Percentiles rank a stretch among this genome's conserved stretches.
Evolutionary conservation across 1,139 yeast species (phyloP).

Genomic region (Sporopachydermia cereana): DNA sequence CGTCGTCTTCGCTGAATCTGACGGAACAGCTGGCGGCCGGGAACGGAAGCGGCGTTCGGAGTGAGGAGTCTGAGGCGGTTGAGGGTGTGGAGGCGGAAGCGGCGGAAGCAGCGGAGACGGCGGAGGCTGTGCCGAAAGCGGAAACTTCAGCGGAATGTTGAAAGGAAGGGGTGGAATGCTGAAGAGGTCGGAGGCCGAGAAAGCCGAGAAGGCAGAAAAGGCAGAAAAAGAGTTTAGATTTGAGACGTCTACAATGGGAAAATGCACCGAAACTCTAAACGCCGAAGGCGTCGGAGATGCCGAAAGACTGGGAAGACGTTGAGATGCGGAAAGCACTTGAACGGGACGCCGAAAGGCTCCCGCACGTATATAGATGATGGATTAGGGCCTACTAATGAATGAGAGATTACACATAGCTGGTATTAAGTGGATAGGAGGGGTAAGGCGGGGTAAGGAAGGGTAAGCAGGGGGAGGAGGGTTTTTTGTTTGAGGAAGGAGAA

Average conservation of each 20-base stretch:
- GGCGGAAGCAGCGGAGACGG: neutral
- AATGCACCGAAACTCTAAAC: too few species aligned
- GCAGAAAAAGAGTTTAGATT: neutral
- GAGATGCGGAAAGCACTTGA: neutral
- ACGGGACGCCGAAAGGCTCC: neutral
- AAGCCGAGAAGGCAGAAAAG: neutral
- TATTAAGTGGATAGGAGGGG: too few species aligned
- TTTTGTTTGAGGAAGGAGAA: too few species aligned
- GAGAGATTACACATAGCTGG: too few species aligned
- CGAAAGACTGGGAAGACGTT: neutral
- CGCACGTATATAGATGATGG: too few species aligned
- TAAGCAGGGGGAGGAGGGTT: too few species aligned
- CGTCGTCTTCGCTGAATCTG: neutral
- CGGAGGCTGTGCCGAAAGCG: neutral
- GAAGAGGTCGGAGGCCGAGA: neutral
- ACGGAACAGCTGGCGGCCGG: too few species aligned
- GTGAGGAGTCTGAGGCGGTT: too few species aligned
- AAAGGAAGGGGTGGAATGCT: neutral
- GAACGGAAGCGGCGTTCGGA: too few species aligned
- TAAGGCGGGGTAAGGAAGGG: too few species aligned
- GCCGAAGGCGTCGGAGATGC: neutral
- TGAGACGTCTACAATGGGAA: neutral
- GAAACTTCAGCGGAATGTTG: neutral
- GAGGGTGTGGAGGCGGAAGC: too few species aligned
- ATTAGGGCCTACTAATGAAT: too few species aligned